Evolutionary conservation across 2,329 filamentous ascomycete genomes (phyloP), one percentile per base, ranked within the genome.

Genomic region (Didymella arachidicola): DNA sequence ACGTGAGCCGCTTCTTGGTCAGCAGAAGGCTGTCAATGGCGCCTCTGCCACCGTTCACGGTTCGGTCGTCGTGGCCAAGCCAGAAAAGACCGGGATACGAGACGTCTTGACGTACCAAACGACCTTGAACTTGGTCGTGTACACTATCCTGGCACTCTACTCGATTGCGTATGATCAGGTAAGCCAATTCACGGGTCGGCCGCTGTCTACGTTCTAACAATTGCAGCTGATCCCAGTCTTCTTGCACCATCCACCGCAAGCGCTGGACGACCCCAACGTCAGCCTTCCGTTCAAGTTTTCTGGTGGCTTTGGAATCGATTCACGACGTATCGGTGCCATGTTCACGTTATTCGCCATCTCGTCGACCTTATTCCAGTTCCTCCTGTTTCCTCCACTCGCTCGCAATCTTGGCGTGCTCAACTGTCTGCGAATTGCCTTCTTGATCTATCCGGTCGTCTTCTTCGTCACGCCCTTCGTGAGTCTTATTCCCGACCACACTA

Each of bases 361-460:
- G 10, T 92, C 91, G 65, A 92, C 93, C 70, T 66, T 95, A 18
- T 85, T 92, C 44, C 95, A 98, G 74, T 96, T 99, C 75, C 80
- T 95, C 49, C 71, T 96, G 53, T 97, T 97, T 74, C 93, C 94
- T 0, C 82, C 86, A 0, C 78, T 94, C 1, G 93, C 93, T 45
- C 83, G 86, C 30, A 83, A 83, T 22, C 92, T 86, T 62, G 94
- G 94, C 6, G 86, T 93, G 0, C 79, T 97, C 16, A 83, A 81
- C 51, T 95, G 91, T 75, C 89, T 92, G 67, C 87, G 87, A 63
- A 78, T 83, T n/a, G 87, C 88, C 65, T 86, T 86, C 18, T 64
- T 90, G 18, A 72, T 86, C 1, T 90, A 92, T 70, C 93, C 93
- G 0, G 50, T 95, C 34, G 79, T 92, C 18, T 97, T 95, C 80